A percentile compares a stretch with the other conserved stretches of the same genome.
phyloP scores from a whole-genome alignment of 768 basidiomycete genomes.

The Trametes villosa region DNA sequence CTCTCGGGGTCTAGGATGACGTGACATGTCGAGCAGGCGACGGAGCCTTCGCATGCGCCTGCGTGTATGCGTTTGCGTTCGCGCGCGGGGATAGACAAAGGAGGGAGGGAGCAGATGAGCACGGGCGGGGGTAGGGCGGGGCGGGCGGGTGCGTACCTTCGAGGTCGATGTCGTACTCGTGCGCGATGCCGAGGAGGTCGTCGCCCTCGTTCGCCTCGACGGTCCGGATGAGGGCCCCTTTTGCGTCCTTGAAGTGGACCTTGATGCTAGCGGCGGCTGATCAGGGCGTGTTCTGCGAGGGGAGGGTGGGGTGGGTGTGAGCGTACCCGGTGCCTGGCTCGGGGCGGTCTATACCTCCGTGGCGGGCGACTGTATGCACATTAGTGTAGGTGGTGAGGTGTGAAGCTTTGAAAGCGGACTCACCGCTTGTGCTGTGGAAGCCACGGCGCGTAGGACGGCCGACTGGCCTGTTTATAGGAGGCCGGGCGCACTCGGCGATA shows the following conservation, averaged over 20 bases:
- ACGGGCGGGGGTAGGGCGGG: neutral
- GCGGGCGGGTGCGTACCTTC: constrained; percentile 65
- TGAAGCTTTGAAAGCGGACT: neutral
- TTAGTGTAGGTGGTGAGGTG: neutral
- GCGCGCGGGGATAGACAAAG: too few species aligned
- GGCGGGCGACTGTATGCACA: constrained; percentile 33
- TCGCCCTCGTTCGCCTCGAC: constrained; percentile 95
- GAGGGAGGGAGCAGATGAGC: neutral
- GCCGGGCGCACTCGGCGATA: neutral
- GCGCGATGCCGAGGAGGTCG: constrained; percentile 87
- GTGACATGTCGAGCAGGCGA: constrained; percentile 98
- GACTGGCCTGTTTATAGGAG: neutral
- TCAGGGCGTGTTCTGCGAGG: neutral
- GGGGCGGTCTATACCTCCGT: constrained; percentile 64
- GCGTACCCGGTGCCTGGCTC: constrained; percentile 70
- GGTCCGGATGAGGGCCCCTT: constrained; percentile 81
- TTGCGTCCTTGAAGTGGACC: constrained; percentile 87
- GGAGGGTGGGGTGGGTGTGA: neutral
- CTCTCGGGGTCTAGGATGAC: constrained; percentile 81
- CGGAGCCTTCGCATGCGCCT: constrained; percentile 97
- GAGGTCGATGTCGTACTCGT: constrained; percentile 94
- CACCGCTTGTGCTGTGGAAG: constrained; percentile 12
- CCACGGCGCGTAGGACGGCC: neutral
- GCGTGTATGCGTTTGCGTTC: neutral
- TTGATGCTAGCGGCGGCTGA: constrained; percentile 63